Evolutionary conservation across 1,284 basidiomycete genomes (phyloP).

Genomic region (Vanrija humicola): DNA sequence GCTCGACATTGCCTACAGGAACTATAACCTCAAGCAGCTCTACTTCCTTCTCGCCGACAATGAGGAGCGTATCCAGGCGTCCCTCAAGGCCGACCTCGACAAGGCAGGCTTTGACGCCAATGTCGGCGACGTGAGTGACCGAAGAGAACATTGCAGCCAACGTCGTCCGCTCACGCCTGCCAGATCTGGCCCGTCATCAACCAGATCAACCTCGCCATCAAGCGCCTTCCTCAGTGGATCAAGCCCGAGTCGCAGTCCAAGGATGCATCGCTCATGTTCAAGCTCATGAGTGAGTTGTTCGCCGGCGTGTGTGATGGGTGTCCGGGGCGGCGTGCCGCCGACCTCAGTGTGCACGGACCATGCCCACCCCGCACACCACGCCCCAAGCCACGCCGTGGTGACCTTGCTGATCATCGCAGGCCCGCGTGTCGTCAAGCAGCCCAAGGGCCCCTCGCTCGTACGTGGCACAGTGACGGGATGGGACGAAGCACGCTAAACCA

Average conservation of each 20-base stretch:
- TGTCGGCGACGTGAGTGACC: conserved; percentile 31
- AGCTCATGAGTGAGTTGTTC: conserved; percentile 34
- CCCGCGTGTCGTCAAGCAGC: conserved; percentile 66
- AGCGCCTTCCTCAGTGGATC: conserved; percentile 70
- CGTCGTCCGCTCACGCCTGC: not conserved
- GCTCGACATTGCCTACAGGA: conserved; percentile 56
- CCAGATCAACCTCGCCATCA: conserved; percentile 64
- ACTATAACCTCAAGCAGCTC: conserved; percentile 62
- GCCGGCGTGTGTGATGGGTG: conserved; percentile 16
- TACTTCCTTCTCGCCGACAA: conserved; percentile 63
- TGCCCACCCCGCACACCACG: too few relatives aligned
- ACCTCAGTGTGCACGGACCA: too few relatives aligned
- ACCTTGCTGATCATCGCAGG: conserved; percentile 55
- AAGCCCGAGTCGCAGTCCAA: conserved; percentile 62
- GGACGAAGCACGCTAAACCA: conserved; percentile 2
- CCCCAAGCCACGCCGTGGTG: too few relatives aligned
- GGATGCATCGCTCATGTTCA: conserved; percentile 45
- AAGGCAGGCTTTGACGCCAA: conserved; percentile 48
- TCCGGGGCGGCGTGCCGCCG: not conserved
- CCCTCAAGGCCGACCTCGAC: conserved; percentile 57
- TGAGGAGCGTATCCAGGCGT: conserved; percentile 52
- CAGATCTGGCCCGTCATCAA: conserved; percentile 52
- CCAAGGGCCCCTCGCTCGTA: conserved; percentile 69
- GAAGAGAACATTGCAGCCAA: not conserved
- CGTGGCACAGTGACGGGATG: conserved; percentile 16